Base-by-base conservation (phyloP, 306 rosid species). In the Acacia melanoxylon region DNA sequence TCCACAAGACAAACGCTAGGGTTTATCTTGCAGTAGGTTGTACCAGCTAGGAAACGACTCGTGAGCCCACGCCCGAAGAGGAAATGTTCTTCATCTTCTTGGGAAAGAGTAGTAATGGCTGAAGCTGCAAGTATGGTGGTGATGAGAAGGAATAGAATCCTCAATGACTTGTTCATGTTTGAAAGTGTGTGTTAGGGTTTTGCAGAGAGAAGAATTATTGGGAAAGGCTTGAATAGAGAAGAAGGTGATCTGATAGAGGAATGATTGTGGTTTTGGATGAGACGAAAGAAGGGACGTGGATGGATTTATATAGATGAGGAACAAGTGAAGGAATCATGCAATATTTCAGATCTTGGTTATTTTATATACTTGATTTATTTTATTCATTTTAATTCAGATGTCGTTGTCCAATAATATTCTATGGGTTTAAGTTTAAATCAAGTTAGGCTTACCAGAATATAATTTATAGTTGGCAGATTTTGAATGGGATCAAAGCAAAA, bases 131-230 rank as follows among this genome's bases (percentile, higher is more conserved):
- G 54, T 31, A 89, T 46, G 72, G 90, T 74, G 22, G 89, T 33
- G 22, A 66, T 71, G 68, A 86, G 76, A 62, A 86, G n/a, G 59
- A 90, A 66, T 7, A 88, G 67, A 68, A 71, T 52, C 5, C 54
- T 87, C 20, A 68, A 41, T 81, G 84, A 48, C 5, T 66, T 66
- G 41, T 80, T 83, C 93, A 90, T 92, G 59, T 77, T 22, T 61
- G 46, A 1, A 37, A 19, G 25, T 8, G 14, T 17, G 14, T 17
- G 27, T 33, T 33, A 35, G 45, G 72, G 44, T 16, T 67, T 6
- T 13, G 0, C 46, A 42, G n/a, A 66, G 22, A 31, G 16, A 61
- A 25, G 67, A 58, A 20, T 61, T 22, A 13, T 46, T 10, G 16
- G 16, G 13, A 11, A 27, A 27, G 70, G 40, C 70, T 29, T 29